phyloP scores from a whole-genome alignment of 768 basidiomycete species.

The Suillus decipiens region DNA sequence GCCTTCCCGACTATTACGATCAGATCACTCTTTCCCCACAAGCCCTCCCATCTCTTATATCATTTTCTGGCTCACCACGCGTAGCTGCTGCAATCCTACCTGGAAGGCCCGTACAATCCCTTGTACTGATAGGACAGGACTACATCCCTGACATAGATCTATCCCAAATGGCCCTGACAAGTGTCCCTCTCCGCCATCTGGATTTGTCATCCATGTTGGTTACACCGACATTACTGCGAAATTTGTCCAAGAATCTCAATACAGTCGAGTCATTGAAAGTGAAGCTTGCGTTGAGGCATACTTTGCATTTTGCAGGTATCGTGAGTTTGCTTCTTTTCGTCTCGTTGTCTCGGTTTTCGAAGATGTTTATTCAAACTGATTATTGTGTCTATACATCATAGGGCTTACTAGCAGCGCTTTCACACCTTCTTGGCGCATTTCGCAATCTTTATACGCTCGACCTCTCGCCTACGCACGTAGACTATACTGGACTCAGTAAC shows the following conservation, averaged over 20 bases:
- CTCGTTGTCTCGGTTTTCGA: conserved; percentile 5
- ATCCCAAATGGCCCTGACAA: conserved; percentile 48
- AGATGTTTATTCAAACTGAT: conserved; percentile 2
- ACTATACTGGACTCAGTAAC: conserved; percentile 38
- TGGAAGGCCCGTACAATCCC: conserved; percentile 56
- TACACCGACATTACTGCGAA: conserved; percentile 56
- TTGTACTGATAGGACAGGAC: conserved; percentile 59
- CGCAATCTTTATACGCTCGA: conserved; percentile 52
- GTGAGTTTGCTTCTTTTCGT: conserved; percentile 43
- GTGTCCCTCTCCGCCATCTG: conserved; percentile 50
- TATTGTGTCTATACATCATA: conserved; percentile 25
- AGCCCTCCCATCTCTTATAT: conserved; percentile 49
- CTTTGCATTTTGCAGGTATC: conserved; percentile 66
- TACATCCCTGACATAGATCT: conserved; percentile 56
- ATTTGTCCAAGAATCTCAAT: conserved; percentile 52
- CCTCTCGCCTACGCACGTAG: conserved; percentile 59
- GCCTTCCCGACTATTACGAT: conserved; percentile 46
- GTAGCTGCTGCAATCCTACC: conserved; percentile 63
- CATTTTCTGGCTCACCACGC: conserved; percentile 61
- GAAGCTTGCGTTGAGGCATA: conserved; percentile 62
- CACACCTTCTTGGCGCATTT: conserved; percentile 57
- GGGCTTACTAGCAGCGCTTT: conserved; percentile 60
- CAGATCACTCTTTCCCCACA: conserved; percentile 42
- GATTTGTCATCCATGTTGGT: conserved; percentile 63
- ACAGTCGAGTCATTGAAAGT: conserved; percentile 54